Evolutionary conservation across 1,284 basidiomycete genomes (phyloP).

Genomic region (Pseudomicrostroma phylloplanum): DNA sequence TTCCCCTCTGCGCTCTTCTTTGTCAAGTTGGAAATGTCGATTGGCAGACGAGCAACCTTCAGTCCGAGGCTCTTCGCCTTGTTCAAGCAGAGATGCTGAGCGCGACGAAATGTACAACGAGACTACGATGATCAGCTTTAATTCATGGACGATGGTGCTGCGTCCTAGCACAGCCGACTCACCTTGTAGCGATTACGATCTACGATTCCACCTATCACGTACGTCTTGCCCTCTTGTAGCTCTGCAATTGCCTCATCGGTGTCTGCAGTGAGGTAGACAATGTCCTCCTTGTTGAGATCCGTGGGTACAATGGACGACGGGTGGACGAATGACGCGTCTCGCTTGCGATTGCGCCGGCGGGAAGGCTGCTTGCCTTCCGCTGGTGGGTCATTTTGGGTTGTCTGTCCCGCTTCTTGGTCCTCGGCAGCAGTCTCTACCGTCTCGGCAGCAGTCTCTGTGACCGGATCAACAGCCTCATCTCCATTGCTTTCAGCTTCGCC

Average conservation of each 20-base stretch:
- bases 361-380: too few species aligned
- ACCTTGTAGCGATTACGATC: constrained; percentile 95
- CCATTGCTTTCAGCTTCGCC: not conserved
- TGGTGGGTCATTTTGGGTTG: not conserved
- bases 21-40: constrained; percentile 50
- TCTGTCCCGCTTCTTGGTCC: not conserved
- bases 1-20: constrained; percentile 7
- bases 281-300: constrained; percentile 49
- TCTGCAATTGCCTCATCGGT: constrained; percentile 74
- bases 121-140: constrained; percentile 2
- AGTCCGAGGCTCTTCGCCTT: constrained; percentile 73
- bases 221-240: constrained; percentile 75
- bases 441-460: not conserved
- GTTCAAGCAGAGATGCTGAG: constrained; percentile 68
- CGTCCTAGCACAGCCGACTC: too few species aligned
- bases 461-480: not conserved
- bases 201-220: constrained; percentile 92
- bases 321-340: constrained; percentile 2
- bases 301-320: not conserved
- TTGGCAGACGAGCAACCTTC: constrained; percentile 81
- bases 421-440: not conserved
- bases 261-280: constrained; percentile 94
- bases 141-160: not conserved
- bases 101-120: constrained; percentile 53
- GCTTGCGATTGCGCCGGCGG: not conserved